Base-by-base conservation (phyloP, 2,329 filamentous ascomycete genomes). In the Diaporthe longicolla region DNA sequence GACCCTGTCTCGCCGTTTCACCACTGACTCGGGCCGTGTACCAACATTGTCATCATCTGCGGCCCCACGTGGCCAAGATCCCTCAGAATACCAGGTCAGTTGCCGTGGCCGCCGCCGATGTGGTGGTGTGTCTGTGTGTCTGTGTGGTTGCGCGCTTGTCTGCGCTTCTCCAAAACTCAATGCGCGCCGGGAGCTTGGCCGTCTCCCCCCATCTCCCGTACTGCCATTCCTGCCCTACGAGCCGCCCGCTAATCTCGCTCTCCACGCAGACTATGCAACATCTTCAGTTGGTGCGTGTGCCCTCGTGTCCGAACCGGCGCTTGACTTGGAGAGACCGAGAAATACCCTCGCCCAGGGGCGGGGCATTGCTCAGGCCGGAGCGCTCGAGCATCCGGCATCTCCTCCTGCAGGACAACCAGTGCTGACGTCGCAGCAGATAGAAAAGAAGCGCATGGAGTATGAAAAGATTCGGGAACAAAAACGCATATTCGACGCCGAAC, bases 381-480 rank as follows among this genome's bases (percentile, higher is more conserved):
- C 17, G 45, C 61, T 43, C 66, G 40, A 69, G 76, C 78, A 71
- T 75, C 76, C 24, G 54, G 58, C 68, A 72, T 61, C 59, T 15
- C 26, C 29, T 17, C 26, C 10, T n/a, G 24, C 40, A 48, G 48
- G 63, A 66, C n/a, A 43, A 59, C 63, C 55, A 21, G n/a, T 54
- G 70, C 73, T 76, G 35, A 76, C 74, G 40, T 59, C 69, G 40
- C 58, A 59, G 76, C 68, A 98, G 95, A 91, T 98, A 81, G 95
- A 98, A 83, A 97, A 97, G 85, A 98, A 98, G 85, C 95, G 95
- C 80, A 87, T 94, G 80, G 95, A 98, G 83, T 97, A 97, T 85
- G 96, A 98, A 83, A 92, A 93, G 80, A 92, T 98, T 79, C 91
- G 94, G 77, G 94, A 97, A 83, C 94, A 97, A 82, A 95, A 94